Conservation (phyloP, 805 yeast genomes). For the Metschnikowia colocasiae region DNA sequence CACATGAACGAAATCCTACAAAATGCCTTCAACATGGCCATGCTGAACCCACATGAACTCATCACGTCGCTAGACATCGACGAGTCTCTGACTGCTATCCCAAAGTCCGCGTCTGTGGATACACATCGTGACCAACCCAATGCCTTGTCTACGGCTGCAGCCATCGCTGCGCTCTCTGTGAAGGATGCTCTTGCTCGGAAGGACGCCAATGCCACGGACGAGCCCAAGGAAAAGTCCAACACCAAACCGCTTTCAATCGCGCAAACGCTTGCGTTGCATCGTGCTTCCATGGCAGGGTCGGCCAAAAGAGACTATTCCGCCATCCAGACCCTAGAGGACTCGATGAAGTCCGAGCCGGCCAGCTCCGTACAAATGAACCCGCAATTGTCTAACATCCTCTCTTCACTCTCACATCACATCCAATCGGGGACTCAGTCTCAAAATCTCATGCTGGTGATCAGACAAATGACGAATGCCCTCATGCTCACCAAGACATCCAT, state of each 20-base stretch:
- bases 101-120: slow-evolving; percentile 1
- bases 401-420: slow-evolving; percentile 31
- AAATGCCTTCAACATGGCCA: slow-evolving; percentile 74
- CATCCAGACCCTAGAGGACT: slow-evolving; percentile 26
- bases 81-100: slow-evolving; percentile 13
- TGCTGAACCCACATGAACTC: slow-evolving; percentile 55
- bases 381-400: slow-evolving; percentile 32
- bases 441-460: slow-evolving; percentile 34
- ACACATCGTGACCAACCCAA: slow-evolving; percentile 1
- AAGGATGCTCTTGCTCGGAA: slow-evolving; percentile 6
- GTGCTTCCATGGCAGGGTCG: slow-evolving; percentile 40
- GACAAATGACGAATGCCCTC: slow-evolving; percentile 37
- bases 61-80: slow-evolving; percentile 35
- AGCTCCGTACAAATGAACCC: slow-evolving; percentile 19
- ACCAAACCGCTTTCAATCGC: slow-evolving; percentile 49
- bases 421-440: slow-evolving; percentile 19
- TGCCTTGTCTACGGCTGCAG: slow-evolving; percentile 15
- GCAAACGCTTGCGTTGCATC: slow-evolving; percentile 53
- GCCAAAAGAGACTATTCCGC: slow-evolving; percentile 28
- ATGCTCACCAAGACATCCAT: slow-evolving; percentile 15
- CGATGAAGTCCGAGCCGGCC: slow-evolving; percentile 11
- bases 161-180: slow-evolving; percentile 14
- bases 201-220: neutral
- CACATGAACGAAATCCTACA: slow-evolving; percentile 69
- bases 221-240: slow-evolving; percentile 7